Percentiles rank a stretch among this genome's conserved stretches.
Conservation (phyloP, 495 filamentous ascomycete species). For the Geoglossum glabrum region DNA sequence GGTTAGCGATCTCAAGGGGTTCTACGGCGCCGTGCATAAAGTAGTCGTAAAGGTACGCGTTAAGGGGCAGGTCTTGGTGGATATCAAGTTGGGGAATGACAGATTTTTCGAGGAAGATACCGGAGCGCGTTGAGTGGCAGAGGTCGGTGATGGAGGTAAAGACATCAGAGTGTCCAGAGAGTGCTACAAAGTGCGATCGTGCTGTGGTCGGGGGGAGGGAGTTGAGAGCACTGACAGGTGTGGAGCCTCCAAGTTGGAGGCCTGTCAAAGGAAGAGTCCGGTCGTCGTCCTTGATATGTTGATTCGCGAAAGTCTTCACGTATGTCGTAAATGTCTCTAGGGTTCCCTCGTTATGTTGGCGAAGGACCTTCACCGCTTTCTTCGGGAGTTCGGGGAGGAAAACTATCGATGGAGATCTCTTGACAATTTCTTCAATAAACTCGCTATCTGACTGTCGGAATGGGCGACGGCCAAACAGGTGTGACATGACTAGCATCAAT, state of each 20-base stretch:
- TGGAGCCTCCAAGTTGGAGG: slow-evolving; percentile 21
- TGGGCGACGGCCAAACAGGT: slow-evolving; percentile 41
- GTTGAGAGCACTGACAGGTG: slow-evolving; percentile 1
- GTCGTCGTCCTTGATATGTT: slow-evolving; percentile 34
- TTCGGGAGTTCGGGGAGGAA: slow-evolving; percentile 41
- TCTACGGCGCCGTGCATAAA: slow-evolving; percentile 44
- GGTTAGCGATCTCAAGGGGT: slow-evolving; percentile 35
- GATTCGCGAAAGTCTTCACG: slow-evolving; percentile 43
- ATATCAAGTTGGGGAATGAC: slow-evolving; percentile 45
- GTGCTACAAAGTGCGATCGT: slow-evolving; percentile 45
- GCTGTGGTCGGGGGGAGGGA: slow-evolving; percentile 20
- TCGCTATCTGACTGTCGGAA: slow-evolving; percentile 25
- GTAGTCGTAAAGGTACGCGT: slow-evolving; percentile 59
- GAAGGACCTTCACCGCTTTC: slow-evolving; percentile 31
- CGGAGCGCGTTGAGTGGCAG: slow-evolving; percentile 36
- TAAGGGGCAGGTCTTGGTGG: slow-evolving; percentile 30
- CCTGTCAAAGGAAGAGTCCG: slow-evolving; percentile 36
- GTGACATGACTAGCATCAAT: slow-evolving; percentile 44
- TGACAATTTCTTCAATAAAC: slow-evolving; percentile 22
- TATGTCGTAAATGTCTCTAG: slow-evolving; percentile 43
- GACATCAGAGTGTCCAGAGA: slow-evolving; percentile 43
- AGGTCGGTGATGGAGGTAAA: slow-evolving; percentile 44
- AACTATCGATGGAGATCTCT: slow-evolving; percentile 35
- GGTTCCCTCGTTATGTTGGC: slow-evolving; percentile 39
- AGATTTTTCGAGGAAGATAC: slow-evolving; percentile 51